Conservation (phyloP, 257 asterid species). For the Petunia secreta region DNA sequence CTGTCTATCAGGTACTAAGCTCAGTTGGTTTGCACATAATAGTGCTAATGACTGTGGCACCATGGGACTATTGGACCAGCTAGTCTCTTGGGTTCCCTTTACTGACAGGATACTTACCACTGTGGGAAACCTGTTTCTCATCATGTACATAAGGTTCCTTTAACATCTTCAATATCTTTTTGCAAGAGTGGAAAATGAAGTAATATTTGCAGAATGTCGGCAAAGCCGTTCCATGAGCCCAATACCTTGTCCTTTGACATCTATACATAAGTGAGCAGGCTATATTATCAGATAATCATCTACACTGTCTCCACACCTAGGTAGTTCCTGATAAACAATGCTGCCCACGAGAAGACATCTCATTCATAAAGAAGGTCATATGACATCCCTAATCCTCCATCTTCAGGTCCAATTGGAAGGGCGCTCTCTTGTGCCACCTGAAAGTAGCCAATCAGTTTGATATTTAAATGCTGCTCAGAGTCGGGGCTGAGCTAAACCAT, state of each 20-base stretch:
- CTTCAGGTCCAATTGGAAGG: constrained; percentile 71
- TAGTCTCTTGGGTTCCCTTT: constrained; percentile 74
- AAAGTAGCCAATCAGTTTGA: neutral
- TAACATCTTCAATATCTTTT: constrained; percentile 50
- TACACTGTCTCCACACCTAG: constrained; percentile 48
- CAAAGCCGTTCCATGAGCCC: constrained; percentile 88
- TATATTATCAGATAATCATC: constrained; percentile 44
- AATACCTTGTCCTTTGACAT: constrained; percentile 84
- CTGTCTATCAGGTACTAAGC: constrained; percentile 35
- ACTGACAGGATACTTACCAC: constrained; percentile 78
- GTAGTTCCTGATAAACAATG: constrained; percentile 57
- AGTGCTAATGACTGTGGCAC: constrained; percentile 68
- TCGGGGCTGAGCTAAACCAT: too few species aligned
- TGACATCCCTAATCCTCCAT: constrained; percentile 78
- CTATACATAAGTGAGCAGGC: constrained; percentile 74
- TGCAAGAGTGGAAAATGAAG: constrained; percentile 55
- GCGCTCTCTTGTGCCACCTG: constrained; percentile 70
- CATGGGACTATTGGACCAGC: constrained; percentile 86
- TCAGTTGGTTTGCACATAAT: constrained; percentile 72
- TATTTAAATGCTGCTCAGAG: neutral
- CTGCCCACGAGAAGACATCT: constrained; percentile 82
- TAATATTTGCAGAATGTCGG: constrained; percentile 65
- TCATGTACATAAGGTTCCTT: constrained; percentile 76
- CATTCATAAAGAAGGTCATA: constrained; percentile 68
- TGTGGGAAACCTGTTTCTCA: constrained; percentile 65